Evolutionary conservation across 2,329 filamentous ascomycete genomes (phyloP).

Genomic region (Apiospora rasikravindrae): DNA sequence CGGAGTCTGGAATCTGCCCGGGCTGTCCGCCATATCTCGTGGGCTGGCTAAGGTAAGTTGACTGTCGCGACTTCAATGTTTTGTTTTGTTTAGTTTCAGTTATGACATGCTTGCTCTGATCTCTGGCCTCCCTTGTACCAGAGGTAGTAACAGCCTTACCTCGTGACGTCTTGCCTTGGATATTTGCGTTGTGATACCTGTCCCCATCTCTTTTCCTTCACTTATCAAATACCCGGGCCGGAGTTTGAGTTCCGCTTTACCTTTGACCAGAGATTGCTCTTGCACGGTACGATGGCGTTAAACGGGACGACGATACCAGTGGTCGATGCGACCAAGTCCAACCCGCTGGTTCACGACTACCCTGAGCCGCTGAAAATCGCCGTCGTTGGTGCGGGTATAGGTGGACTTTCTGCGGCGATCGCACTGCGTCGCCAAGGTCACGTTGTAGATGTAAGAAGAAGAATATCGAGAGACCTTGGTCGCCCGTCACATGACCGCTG

Average conservation of each 20-base stretch:
- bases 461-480: background rate
- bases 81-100: background rate
- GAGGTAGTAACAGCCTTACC: background rate
- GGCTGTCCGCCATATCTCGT: background rate
- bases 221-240: background rate
- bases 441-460: constrained; percentile 41
- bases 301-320: background rate
- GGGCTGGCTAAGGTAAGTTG: background rate
- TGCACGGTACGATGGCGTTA: constrained; percentile 20
- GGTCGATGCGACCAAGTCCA: constrained; percentile 22
- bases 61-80: background rate
- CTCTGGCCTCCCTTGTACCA: background rate
- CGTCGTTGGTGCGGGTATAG: constrained; percentile 53
- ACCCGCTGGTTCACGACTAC: constrained; percentile 27
- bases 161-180: background rate
- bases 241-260: background rate
- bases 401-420: constrained; percentile 58
- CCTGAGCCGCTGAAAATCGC: constrained; percentile 27
- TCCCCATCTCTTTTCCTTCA: background rate
- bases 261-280: no score
- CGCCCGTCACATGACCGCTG: background rate
- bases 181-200: background rate
- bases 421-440: constrained; percentile 59
- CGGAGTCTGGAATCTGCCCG: background rate
- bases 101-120: background rate